Conservation (phyloP, 2,329 filamentous ascomycete genomes). For the Colletotrichum plurivorum region DNA sequence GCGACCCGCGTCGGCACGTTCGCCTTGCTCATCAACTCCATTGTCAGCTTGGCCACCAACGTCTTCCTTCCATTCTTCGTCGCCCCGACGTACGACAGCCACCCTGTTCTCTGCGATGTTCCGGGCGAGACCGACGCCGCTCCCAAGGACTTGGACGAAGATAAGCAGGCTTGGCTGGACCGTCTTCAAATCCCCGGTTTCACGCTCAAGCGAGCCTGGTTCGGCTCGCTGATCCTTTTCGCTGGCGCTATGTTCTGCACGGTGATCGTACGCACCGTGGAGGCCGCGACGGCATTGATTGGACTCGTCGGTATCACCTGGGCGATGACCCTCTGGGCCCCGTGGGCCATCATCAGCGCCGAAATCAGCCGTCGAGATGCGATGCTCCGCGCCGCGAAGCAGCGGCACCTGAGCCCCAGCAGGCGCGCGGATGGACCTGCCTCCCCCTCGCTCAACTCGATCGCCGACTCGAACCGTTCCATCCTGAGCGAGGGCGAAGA, state of each 20-base stretch:
- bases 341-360: slow-evolving; percentile 93
- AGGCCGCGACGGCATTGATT: slow-evolving; percentile 82
- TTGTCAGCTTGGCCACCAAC: slow-evolving; percentile 86
- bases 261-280: slow-evolving; percentile 80
- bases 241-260: slow-evolving; percentile 86
- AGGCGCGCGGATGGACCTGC: slow-evolving; percentile 28
- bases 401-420: slow-evolving; percentile 42
- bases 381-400: slow-evolving; percentile 56
- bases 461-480: slow-evolving; percentile 33
- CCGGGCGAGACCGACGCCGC: slow-evolving; percentile 50
- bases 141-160: slow-evolving; percentile 50
- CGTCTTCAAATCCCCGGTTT: slow-evolving; percentile 83
- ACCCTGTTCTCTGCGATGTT: slow-evolving; percentile 49
- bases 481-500: slow-evolving; percentile 64
- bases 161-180: slow-evolving; percentile 64
- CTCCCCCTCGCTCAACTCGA: slow-evolving; percentile 30
- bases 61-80: slow-evolving; percentile 89
- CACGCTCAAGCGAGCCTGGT: slow-evolving; percentile 90
- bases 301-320: slow-evolving; percentile 90
- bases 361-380: slow-evolving; percentile 90
- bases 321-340: slow-evolving; percentile 94
- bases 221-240: slow-evolving; percentile 88
- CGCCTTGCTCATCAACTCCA: slow-evolving; percentile 88
- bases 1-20: slow-evolving; percentile 91
- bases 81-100: slow-evolving; percentile 79